phyloP scores from a whole-genome alignment of 2,329 filamentous ascomycete species.

The Colletotrichum plurivorum region DNA sequence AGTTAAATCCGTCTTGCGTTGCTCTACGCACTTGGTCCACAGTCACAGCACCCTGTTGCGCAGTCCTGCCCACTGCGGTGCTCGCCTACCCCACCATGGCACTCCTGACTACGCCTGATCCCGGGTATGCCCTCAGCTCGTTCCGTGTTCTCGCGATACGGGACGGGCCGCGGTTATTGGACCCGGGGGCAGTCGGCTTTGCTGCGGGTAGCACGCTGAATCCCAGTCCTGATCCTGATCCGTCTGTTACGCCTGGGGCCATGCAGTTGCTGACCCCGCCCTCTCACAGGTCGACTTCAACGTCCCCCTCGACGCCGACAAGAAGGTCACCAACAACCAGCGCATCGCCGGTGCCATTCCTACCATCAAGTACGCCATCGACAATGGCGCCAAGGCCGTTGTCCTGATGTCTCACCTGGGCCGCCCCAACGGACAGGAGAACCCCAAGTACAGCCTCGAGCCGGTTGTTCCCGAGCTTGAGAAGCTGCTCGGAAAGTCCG shows the following conservation, averaged over 20 bases:
- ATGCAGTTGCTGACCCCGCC: slow-evolving; percentile 42
- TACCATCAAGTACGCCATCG: slow-evolving; percentile 94
- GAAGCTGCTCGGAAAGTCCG: slow-evolving; percentile 87
- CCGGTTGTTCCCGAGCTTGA: slow-evolving; percentile 92
- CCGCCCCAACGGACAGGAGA: slow-evolving; percentile 90
- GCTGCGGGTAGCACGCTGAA: slow-evolving; percentile 5
- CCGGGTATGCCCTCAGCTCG: slow-evolving; percentile 29
- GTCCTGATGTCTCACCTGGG: slow-evolving; percentile 99
- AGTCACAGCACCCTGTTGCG: slow-evolving; percentile 3
- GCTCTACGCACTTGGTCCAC: slow-evolving; percentile 19
- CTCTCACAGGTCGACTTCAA: slow-evolving; percentile 94
- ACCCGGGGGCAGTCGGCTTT: slow-evolving; percentile 11
- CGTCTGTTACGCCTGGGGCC: neutral
- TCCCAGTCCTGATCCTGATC: neutral
- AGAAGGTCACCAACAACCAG: slow-evolving; percentile 98
- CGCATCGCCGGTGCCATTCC: slow-evolving; percentile 96
- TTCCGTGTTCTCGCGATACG: slow-evolving; percentile 40
- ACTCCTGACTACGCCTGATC: slow-evolving; percentile 8
- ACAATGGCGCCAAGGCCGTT: slow-evolving; percentile 91
- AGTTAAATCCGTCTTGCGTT: slow-evolving; percentile 53
- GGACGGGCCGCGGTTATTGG: slow-evolving; percentile 33
- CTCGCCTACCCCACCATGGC: slow-evolving; percentile 36
- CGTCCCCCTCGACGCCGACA: slow-evolving; percentile 92
- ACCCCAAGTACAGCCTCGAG: slow-evolving; percentile 94
- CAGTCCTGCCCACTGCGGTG: neutral